Base-by-base conservation (phyloP, 495 filamentous ascomycete genomes). In the Pseudevernia furfuracea region DNA sequence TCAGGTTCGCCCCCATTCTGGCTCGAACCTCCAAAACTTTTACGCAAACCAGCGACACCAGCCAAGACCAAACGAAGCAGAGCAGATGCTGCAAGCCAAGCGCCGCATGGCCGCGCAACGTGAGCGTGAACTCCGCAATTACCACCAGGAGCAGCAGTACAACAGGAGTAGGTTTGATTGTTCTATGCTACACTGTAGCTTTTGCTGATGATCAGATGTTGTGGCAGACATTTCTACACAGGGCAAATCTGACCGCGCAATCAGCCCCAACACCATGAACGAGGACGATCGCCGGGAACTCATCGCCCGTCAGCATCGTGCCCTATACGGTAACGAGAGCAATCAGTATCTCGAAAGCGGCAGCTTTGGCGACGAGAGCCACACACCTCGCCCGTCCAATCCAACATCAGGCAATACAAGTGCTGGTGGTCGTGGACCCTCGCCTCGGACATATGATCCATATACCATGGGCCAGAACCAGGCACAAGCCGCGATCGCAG, bases 111-210 rank as follows among this genome's bases (percentile, higher is more conserved):
- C 94, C 66, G 94, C 94, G 78, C 93, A 96, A 79, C 90, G 94
- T 78, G 94, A 98, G 82, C 89, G 95, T 77, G 94, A 98, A 81
- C 86, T 98, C 77, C 91, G 94, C 78, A 98, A 98, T 79, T 97
- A 97, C 81, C 94, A 98, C 78, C 94, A 97, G 81, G 94, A 98
- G 82, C 94, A 98, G 83, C 94, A 98, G 85, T 97, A 95, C 82
- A 95, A 97, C 80, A 87, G 93, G 88, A 96, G 94, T 98, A 82
- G 76, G 84, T 84, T 79, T 77, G 78, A 82, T 78, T 74, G 71
- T 79, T 72, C n/a, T 28, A 11, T 30, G 48, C 38, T 52, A 17
- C 34, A 1, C 0, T 36, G 39, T 30, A 41, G 25, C 14, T 30
- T 49, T 66, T 61, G 62, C 65, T 62, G 21, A 63, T 25, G 25